A percentile compares a stretch with the other conserved stretches of the same genome.
These are phyloP conservation scores for Phytophthora macrochlamydospora DNA, from an alignment of 352 stramenopile species.

Conservation along the genomic window DNA sequence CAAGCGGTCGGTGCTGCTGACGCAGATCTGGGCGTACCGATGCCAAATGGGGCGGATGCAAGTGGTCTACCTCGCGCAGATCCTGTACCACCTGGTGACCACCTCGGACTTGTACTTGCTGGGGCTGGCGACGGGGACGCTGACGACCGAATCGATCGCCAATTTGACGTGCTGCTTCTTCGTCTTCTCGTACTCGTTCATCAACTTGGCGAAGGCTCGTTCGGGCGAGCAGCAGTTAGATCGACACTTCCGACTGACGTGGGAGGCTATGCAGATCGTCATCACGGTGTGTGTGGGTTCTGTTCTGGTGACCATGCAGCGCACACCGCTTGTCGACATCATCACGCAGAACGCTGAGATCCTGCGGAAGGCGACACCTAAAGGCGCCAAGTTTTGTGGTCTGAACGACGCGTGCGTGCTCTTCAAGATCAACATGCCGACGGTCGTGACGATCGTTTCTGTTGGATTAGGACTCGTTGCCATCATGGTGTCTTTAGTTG, in stretches of 20 bases:
- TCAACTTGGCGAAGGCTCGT: slow-evolving; percentile 14
- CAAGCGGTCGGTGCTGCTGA: slow-evolving; percentile 10
- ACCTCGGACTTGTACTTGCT: slow-evolving; percentile 31
- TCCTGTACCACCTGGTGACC: slow-evolving; percentile 9
- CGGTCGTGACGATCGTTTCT: slow-evolving; percentile 14
- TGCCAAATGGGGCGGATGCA: no score
- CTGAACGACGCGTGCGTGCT: slow-evolving; percentile 28
- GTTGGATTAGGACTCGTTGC: slow-evolving; percentile 9
- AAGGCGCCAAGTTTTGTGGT: slow-evolving; percentile 14
- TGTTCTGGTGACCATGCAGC: slow-evolving; percentile 9
- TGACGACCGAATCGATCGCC: slow-evolving; percentile 13
- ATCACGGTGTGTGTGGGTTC: slow-evolving; percentile 11
- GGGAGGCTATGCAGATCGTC: slow-evolving; percentile 14
- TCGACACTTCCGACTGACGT: slow-evolving; percentile 1
- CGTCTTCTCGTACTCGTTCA: slow-evolving; percentile 17
- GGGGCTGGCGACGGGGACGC: slow-evolving; percentile 25
- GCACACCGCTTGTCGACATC: slow-evolving; percentile 22
- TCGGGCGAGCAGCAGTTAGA: slow-evolving; percentile 4
- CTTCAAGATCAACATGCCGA: slow-evolving; percentile 23
- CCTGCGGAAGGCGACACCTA: slow-evolving; percentile 23
- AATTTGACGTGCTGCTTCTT: slow-evolving; percentile 18
- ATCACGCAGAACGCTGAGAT: slow-evolving; percentile 23
- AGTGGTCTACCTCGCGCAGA: no score
- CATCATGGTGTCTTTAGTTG: slow-evolving; percentile 7
- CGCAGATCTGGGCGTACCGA: slow-evolving; percentile 1